Evolutionary conservation across 2,329 filamentous ascomycete species (phyloP).

Genomic region (Colletotrichum acutatum): DNA sequence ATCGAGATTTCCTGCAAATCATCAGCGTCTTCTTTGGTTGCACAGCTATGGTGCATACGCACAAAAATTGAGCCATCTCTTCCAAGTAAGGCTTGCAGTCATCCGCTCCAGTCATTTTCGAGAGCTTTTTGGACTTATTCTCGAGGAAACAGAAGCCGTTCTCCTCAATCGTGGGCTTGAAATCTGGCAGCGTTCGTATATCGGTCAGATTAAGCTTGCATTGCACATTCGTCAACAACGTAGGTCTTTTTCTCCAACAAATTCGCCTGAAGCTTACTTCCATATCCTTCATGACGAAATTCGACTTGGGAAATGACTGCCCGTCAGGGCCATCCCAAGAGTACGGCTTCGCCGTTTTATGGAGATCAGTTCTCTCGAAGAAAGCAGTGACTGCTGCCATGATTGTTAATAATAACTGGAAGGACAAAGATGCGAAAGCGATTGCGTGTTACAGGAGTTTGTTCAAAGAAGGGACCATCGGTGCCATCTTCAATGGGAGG

Average conservation of each 20-base stretch:
- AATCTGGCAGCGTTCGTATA: neutral
- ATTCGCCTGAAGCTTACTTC: neutral
- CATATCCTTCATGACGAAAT: conserved; percentile 8
- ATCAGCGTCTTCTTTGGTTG: neutral
- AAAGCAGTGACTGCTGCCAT: conserved; percentile 6
- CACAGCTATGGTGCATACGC: neutral
- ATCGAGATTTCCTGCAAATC: neutral
- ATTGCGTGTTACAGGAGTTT: no score
- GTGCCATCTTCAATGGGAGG: neutral
- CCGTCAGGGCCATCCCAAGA: neutral
- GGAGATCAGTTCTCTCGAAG: neutral
- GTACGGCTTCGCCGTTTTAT: neutral
- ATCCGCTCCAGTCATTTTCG: neutral
- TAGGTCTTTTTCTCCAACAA: neutral
- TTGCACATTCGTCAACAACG: neutral
- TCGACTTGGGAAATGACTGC: neutral
- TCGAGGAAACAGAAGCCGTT: conserved; percentile 9
- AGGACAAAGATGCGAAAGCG: neutral
- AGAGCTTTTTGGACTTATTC: neutral
- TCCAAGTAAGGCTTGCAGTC: neutral
- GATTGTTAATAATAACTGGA: neutral
- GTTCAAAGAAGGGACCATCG: no score
- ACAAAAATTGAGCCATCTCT: neutral
- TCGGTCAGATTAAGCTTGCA: neutral
- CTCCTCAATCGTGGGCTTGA: neutral